These are phyloP conservation scores for Colletotrichum plurivorum DNA, from an alignment of 2,329 filamentous ascomycete species.

Conservation along the genomic window DNA sequence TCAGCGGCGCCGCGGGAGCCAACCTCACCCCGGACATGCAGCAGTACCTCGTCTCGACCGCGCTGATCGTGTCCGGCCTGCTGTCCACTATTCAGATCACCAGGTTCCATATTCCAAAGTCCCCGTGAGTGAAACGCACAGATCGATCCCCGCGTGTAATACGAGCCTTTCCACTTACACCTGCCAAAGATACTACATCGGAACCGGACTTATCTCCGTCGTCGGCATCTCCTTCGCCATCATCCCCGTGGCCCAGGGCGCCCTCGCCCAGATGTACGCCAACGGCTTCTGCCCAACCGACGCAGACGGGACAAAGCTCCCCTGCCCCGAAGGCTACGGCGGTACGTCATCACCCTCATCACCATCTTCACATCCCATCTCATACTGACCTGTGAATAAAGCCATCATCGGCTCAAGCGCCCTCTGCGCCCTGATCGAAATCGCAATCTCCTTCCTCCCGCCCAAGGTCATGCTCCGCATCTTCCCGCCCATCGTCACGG, in stretches of 20 bases:
- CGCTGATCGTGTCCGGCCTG: slow-evolving; percentile 83
- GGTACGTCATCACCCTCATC: no score
- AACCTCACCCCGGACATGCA: slow-evolving; percentile 73
- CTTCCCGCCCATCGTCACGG: slow-evolving; percentile 85
- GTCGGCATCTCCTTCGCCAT: slow-evolving; percentile 85
- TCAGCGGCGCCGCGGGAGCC: slow-evolving; percentile 72
- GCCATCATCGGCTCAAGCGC: slow-evolving; percentile 79
- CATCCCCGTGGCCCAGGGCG: slow-evolving; percentile 80
- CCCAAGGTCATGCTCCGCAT: slow-evolving; percentile 77
- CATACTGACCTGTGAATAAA: slow-evolving; percentile 51
- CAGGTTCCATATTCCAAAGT: slow-evolving; percentile 79
- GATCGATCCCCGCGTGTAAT: no score
- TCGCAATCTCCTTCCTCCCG: slow-evolving; percentile 81
- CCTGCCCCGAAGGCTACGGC: slow-evolving; percentile 84
- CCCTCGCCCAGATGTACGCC: slow-evolving; percentile 82
- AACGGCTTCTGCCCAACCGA: slow-evolving; percentile 77
- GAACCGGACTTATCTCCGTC: slow-evolving; percentile 85
- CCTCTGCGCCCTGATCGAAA: slow-evolving; percentile 77
- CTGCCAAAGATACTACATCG: slow-evolving; percentile 75
- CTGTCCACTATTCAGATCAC: slow-evolving; percentile 84
- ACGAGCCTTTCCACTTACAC: slow-evolving; percentile 13
- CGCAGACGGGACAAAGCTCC: slow-evolving; percentile 74
- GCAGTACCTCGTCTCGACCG: slow-evolving; percentile 85
- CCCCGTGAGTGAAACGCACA: slow-evolving; percentile 60
- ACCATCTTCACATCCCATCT: no score